Evolutionary conservation across 2,329 filamentous ascomycete species (phyloP).

Genomic region (Aspergillus sp.): DNA sequence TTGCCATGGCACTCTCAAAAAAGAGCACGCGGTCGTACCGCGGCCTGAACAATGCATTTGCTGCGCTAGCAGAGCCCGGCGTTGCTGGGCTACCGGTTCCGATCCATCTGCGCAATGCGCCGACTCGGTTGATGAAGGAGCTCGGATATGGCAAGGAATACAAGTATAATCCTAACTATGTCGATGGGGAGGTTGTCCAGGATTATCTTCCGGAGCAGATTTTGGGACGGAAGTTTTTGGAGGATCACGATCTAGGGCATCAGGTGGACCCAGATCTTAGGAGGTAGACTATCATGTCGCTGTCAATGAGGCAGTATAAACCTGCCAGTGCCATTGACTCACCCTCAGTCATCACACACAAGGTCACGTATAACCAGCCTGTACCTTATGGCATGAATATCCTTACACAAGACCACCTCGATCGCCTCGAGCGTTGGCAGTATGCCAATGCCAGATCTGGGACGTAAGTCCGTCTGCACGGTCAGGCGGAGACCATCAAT

Average conservation of each 20-base stretch:
- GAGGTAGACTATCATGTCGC: constrained; percentile 10
- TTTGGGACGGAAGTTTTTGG: constrained; percentile 71
- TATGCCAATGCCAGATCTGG: too few relatives aligned
- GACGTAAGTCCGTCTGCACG: too few relatives aligned
- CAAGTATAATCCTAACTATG: constrained; percentile 94
- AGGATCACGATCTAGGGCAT: constrained; percentile 76
- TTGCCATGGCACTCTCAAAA: constrained; percentile 75
- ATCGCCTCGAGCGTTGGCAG: too few relatives aligned
- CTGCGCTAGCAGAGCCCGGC: constrained; percentile 78
- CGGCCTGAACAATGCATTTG: constrained; percentile 75
- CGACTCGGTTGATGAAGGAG: constrained; percentile 89
- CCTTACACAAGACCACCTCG: too few relatives aligned
- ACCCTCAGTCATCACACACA: too few relatives aligned
- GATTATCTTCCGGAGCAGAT: constrained; percentile 85
- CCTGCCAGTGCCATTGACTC: too few relatives aligned
- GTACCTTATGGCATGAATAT: too few relatives aligned
- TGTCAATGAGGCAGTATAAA: neutral
- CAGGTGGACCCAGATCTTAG: constrained; percentile 71
- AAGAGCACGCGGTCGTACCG: constrained; percentile 89
- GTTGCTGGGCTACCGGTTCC: constrained; percentile 80
- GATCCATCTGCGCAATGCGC: constrained; percentile 85
- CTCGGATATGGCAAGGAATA: constrained; percentile 88
- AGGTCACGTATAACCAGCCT: too few relatives aligned
- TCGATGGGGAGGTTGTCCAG: constrained; percentile 77
- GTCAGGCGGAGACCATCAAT: too few relatives aligned